A percentile compares a stretch with the other conserved stretches of the same genome.
These are phyloP conservation scores for Xylaria hypoxylon DNA, from an alignment of 2,329 filamentous ascomycete species.

Conservation along the genomic window DNA sequence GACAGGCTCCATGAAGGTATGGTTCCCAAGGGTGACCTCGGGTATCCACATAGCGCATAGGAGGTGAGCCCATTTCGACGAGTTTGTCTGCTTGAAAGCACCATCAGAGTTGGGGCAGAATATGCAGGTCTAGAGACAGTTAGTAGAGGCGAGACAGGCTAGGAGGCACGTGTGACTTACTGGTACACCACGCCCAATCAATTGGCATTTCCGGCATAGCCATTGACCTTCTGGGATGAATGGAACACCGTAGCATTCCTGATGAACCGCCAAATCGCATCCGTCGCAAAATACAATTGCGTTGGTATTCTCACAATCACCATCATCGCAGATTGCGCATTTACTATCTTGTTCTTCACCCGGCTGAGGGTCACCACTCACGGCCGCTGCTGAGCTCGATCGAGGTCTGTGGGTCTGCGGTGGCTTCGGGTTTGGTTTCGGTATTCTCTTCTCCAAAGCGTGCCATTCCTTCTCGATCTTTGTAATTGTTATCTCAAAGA, in stretches of 20 bases:
- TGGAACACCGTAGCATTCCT: constrained; percentile 98
- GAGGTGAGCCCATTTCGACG: constrained; percentile 95
- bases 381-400: constrained; percentile 92
- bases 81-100: constrained; percentile 97
- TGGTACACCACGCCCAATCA: constrained; percentile 91
- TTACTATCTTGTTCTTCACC: constrained; percentile 97
- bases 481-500: constrained; percentile 98
- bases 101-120: constrained; percentile 98
- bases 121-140: constrained; percentile 78
- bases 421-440: constrained; percentile 95
- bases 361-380: constrained; percentile 88
- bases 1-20: constrained; percentile 97
- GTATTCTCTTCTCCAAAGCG: constrained; percentile 93
- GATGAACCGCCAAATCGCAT: constrained; percentile 96
- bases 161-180: constrained; percentile 61
- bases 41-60: constrained; percentile 99
- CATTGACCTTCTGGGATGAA: constrained; percentile 99
- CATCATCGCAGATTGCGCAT: constrained; percentile 97
- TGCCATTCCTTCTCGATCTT: constrained; percentile 99
- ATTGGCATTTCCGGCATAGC: constrained; percentile 95
- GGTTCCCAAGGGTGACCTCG: constrained; percentile 93
- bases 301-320: constrained; percentile 99
- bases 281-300: constrained; percentile 99
- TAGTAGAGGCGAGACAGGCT: constrained; percentile 25
- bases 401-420: constrained; percentile 93